phyloP scores from a whole-genome alignment of 2,329 filamentous ascomycete genomes.

The Nigrospora sphaerica region DNA sequence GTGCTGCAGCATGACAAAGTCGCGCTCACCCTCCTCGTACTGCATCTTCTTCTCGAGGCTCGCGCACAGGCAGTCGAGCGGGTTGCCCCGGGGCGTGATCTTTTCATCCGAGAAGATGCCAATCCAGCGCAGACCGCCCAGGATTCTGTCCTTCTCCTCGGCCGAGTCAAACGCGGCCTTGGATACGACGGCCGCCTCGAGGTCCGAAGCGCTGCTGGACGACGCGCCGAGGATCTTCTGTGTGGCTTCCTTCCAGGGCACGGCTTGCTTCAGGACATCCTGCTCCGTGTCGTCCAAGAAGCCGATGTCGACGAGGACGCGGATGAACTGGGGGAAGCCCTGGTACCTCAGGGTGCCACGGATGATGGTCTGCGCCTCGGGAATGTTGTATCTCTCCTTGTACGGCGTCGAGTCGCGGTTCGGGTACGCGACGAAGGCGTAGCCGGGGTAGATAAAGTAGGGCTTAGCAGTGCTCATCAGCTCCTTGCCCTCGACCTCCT shows the following conservation, averaged over 20 bases:
- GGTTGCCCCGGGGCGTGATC: slow-evolving; percentile 56
- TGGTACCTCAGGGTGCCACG: slow-evolving; percentile 79
- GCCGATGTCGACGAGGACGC: slow-evolving; percentile 78
- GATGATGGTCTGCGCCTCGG: slow-evolving; percentile 82
- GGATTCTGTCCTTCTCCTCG: slow-evolving; percentile 62
- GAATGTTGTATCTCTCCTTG: slow-evolving; percentile 84
- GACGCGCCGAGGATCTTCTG: slow-evolving; percentile 65
- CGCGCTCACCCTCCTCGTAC: slow-evolving; percentile 75
- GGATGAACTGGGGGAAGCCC: slow-evolving; percentile 88
- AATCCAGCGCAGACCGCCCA: slow-evolving; percentile 64
- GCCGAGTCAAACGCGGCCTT: slow-evolving; percentile 66
- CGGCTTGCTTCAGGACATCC: slow-evolving; percentile 57
- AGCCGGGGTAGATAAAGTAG: slow-evolving; percentile 85
- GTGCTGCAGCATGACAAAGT: slow-evolving; percentile 75
- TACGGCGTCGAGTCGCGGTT: slow-evolving; percentile 88
- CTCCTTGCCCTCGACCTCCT: slow-evolving; percentile 54
- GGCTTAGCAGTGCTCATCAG: slow-evolving; percentile 86
- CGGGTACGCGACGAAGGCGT: slow-evolving; percentile 83
- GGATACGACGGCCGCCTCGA: slow-evolving; percentile 64
- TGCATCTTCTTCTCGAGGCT: slow-evolving; percentile 89
- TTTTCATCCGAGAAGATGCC: slow-evolving; percentile 56
- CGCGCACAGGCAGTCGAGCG: slow-evolving; percentile 86
- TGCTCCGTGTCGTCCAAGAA: slow-evolving; percentile 71
- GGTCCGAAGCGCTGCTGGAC: slow-evolving; percentile 60
- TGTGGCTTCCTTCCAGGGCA: slow-evolving; percentile 81